These are phyloP conservation scores for Avena insularis DNA, from an alignment of 176 grass and related monocot species.

Conservation along the genomic window DNA sequence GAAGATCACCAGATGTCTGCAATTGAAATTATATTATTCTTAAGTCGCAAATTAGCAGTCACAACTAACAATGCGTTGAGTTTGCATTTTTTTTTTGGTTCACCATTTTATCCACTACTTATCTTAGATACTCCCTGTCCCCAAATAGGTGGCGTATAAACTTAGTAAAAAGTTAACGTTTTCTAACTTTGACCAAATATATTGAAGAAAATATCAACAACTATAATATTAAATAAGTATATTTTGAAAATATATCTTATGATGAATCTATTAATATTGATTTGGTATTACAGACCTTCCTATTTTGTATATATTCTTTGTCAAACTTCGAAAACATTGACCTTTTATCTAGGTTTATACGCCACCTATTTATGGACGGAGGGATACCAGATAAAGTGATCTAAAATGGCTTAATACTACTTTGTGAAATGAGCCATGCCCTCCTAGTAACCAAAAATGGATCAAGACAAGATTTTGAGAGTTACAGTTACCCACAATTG, in stretches of 20 bases:
- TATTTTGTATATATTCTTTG: no score
- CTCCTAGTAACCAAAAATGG: background rate
- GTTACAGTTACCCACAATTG: background rate
- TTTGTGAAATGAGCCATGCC: background rate
- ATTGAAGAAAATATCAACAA: no score
- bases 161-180: no score
- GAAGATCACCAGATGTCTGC: conserved; percentile 60
- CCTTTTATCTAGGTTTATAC: no score
- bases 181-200: no score
- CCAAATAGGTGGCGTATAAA: no score
- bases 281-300: no score
- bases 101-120: background rate
- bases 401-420: background rate
- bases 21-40: background rate
- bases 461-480: background rate
- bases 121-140: background rate
- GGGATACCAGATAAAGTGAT: background rate
- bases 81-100: background rate
- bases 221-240: no score
- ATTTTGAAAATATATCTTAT: no score
- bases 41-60: background rate
- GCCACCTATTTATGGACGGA: no score
- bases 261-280: no score
- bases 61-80: background rate
- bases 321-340: no score